Conservation (phyloP, 306 rosid genomes). For the Pterocarpus macrocarpus region DNA sequence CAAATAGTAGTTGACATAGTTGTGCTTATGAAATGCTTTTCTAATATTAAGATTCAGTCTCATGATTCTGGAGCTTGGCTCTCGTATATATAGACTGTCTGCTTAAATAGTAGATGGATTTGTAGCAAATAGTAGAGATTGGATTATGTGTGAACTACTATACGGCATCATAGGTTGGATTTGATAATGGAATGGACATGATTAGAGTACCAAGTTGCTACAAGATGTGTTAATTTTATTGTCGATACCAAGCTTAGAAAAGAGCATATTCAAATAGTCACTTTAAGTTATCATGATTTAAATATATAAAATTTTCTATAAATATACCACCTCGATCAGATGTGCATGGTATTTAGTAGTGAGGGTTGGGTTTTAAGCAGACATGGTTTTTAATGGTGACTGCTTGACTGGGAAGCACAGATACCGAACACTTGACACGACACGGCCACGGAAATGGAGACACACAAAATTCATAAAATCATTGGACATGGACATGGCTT, state of each 20-base stretch:
- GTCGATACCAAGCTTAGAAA: background rate
- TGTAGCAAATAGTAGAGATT: constrained; percentile 2
- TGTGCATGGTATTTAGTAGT: background rate
- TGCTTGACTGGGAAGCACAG: no score
- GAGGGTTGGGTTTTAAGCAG: background rate
- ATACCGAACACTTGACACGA: no score
- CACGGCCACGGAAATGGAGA: no score
- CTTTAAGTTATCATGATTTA: background rate
- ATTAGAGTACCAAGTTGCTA: constrained; percentile 9
- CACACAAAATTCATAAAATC: no score
- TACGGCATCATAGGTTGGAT: background rate
- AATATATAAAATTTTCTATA: background rate
- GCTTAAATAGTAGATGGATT: background rate
- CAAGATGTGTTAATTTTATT: constrained; percentile 8
- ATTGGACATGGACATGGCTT: no score
- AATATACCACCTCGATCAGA: background rate
- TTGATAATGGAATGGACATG: constrained; percentile 8
- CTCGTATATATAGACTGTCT: background rate
- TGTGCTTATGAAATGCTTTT: constrained; percentile 13
- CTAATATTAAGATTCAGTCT: background rate
- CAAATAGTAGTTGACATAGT: background rate
- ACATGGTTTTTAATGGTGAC: constrained; percentile 18
- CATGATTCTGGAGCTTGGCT: background rate
- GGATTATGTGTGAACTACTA: background rate
- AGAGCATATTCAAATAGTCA: background rate